These are phyloP conservation scores for Miscanthus lutarioriparius DNA, from an alignment of 176 grass and related monocot genomes.

Conservation along the genomic window DNA sequence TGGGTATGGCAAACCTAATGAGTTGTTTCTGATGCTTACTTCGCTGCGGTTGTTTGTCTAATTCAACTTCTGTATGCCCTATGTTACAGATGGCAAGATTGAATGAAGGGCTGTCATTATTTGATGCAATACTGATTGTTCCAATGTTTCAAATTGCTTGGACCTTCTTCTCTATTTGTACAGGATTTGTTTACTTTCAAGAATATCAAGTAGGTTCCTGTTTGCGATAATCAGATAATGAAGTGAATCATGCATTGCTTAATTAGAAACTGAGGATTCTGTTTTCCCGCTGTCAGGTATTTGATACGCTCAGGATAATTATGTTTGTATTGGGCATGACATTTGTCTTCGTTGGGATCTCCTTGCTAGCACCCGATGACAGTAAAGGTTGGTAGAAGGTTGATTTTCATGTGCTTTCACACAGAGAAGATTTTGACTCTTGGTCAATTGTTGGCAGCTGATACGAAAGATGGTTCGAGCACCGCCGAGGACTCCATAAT, in stretches of 20 bases:
- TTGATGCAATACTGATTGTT: conserved; percentile 97
- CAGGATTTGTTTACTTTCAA: conserved; percentile 99
- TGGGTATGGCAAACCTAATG: conserved; percentile 67
- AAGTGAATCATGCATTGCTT: conserved; percentile 27
- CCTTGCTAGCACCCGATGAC: conserved; percentile 88
- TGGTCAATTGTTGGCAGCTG: conserved; percentile 45
- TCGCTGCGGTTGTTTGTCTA: conserved; percentile 18
- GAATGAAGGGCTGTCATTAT: conserved; percentile 93
- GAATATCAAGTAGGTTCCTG: conserved; percentile 83
- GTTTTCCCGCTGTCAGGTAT: conserved; percentile 51
- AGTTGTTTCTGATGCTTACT: conserved; percentile 6
- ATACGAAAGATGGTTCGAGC: conserved; percentile 50
- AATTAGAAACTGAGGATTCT: conserved; percentile 35
- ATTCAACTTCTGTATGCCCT: conserved; percentile 19
- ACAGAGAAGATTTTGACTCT: conserved; percentile 38
- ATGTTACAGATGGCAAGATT: conserved; percentile 86
- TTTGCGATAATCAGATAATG: conserved; percentile 22
- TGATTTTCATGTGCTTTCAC: conserved; percentile 22
- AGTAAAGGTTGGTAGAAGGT: conserved; percentile 67
- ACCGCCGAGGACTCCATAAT: conserved; percentile 38
- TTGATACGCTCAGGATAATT: conserved; percentile 81
- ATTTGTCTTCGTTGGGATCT: conserved; percentile 93
- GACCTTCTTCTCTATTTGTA: conserved; percentile 99
- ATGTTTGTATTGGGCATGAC: conserved; percentile 91
- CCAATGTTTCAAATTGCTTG: conserved; percentile 99